Conservation (phyloP, 495 filamentous ascomycete species). For the Emericellopsis terricola region DNA sequence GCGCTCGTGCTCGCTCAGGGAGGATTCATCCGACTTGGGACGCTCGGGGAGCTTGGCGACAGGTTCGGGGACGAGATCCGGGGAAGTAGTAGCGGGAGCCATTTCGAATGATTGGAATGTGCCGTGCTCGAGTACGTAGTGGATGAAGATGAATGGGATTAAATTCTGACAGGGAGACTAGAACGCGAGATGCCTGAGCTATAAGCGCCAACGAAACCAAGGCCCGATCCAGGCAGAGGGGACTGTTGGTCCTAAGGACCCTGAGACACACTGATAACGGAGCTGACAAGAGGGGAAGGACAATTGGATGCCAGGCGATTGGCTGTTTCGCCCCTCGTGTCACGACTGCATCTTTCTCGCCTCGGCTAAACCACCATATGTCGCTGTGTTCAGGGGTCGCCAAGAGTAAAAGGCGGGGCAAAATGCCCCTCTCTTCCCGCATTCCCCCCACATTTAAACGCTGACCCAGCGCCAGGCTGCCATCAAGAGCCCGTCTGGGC, state of each 20-base stretch:
- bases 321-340: conserved; percentile 1
- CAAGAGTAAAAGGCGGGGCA: too few relatives aligned
- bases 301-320: conserved; percentile 2
- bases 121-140: not conserved
- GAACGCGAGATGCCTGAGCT: not conserved
- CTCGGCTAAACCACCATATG: conserved; percentile 1
- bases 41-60: conserved; percentile 2
- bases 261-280: not conserved
- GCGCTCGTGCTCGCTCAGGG: conserved; percentile 1
- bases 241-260: not conserved
- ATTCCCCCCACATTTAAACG: too few relatives aligned
- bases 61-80: conserved; percentile 2
- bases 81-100: conserved; percentile 1
- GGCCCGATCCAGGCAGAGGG: not conserved
- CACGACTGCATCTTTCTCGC: not conserved
- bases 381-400: too few relatives aligned
- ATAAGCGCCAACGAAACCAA: not conserved
- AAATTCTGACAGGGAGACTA: conserved; percentile 1
- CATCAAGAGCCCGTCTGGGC: too few relatives aligned
- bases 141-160: conserved; percentile 1
- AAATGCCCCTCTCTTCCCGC: too few relatives aligned
- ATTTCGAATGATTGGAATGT: conserved; percentile 1
- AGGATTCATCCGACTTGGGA: conserved; percentile 1
- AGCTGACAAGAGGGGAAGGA: conserved; percentile 1
- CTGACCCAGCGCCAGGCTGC: too few relatives aligned